Conservation (phyloP, 106 monocot genomes). For the Xerophyta viscosa region DNA sequence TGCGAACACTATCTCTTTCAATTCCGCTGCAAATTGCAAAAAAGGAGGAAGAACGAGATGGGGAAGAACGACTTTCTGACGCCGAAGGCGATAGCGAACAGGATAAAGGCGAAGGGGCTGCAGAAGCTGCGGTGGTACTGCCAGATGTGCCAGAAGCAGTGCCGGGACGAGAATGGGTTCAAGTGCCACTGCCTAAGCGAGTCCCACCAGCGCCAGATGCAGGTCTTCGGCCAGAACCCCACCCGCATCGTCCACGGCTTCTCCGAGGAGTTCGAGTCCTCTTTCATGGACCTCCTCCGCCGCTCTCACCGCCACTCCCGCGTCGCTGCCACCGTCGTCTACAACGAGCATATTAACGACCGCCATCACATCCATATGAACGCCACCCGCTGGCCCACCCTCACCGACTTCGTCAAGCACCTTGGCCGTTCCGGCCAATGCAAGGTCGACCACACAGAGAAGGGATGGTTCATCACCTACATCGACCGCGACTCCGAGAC, state of each 20-base stretch:
- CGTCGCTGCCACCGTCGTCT: constrained; percentile 91
- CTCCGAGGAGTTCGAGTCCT: constrained; percentile 72
- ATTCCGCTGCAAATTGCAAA: no score
- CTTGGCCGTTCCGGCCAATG: constrained; percentile 76
- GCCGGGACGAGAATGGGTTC: constrained; percentile 98
- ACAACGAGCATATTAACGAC: constrained; percentile 90
- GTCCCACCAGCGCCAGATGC: constrained; percentile 98
- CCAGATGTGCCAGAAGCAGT: constrained; percentile 99
- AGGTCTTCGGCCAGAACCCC: constrained; percentile 89
- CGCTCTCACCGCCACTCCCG: constrained; percentile 86
- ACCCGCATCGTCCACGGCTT: constrained; percentile 69
- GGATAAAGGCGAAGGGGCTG: constrained; percentile 92
- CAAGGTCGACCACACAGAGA: constrained; percentile 94
- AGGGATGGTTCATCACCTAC: constrained; percentile 98
- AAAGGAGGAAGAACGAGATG: constrained; percentile 21
- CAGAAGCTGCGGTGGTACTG: constrained; percentile 99
- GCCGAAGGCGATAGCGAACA: constrained; percentile 95
- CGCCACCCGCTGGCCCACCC: constrained; percentile 90
- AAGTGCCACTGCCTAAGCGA: constrained; percentile 99
- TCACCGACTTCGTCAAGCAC: constrained; percentile 91
- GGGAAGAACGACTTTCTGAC: constrained; percentile 97
- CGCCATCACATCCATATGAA: constrained; percentile 97
- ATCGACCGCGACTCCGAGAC: constrained; percentile 88
- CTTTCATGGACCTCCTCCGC: constrained; percentile 68
- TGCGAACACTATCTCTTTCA: no score